These are phyloP conservation scores for Aspergillus sergii DNA, from an alignment of 2,329 filamentous ascomycete genomes.

Conservation along the genomic window DNA sequence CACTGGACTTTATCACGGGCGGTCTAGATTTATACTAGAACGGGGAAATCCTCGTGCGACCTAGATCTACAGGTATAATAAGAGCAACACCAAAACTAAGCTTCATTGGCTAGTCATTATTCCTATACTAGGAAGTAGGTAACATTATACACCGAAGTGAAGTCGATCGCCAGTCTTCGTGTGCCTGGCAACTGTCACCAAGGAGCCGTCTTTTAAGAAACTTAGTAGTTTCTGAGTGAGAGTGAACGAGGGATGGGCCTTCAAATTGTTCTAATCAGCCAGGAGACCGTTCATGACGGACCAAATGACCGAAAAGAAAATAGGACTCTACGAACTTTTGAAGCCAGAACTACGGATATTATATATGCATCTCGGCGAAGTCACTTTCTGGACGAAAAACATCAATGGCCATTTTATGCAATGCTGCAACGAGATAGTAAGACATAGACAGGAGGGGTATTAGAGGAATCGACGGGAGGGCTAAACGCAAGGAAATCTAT, in stretches of 20 bases:
- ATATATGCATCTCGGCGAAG: not conserved
- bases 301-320: not conserved
- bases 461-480: slow-evolving; percentile 9
- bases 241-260: not conserved
- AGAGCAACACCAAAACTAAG: not conserved
- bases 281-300: not conserved
- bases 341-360: not conserved
- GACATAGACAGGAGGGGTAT: slow-evolving; percentile 17
- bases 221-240: not conserved
- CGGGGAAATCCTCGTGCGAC: not conserved
- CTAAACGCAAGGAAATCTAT: slow-evolving; percentile 18
- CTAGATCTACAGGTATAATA: not conserved
- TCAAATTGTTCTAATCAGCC: not conserved
- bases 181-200: not conserved
- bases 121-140: not conserved
- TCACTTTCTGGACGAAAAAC: not conserved
- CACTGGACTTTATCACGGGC: not conserved
- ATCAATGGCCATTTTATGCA: slow-evolving; percentile 9
- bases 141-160: not conserved
- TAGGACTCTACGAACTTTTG: not conserved
- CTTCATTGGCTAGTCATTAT: not conserved
- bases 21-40: not conserved
- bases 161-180: not conserved
- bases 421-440: not conserved
- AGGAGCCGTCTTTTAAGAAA: not conserved